Conservation (phyloP, 2,329 filamentous ascomycete species). For the Karstenula rhodostoma region DNA sequence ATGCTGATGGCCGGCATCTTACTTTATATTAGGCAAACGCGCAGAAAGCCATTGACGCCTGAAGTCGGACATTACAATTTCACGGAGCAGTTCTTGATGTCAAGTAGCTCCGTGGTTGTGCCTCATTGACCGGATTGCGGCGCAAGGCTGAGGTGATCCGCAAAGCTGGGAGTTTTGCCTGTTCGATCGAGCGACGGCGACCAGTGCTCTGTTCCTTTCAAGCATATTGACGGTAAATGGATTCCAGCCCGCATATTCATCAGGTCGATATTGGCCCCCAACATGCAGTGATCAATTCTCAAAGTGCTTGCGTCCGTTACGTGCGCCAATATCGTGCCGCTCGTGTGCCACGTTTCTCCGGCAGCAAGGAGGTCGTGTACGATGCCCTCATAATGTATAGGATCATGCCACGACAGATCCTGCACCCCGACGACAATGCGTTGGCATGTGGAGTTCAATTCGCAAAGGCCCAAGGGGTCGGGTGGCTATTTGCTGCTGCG, state of each 20-base stretch:
- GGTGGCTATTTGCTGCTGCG: neutral
- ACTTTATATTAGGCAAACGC: conserved; percentile 1
- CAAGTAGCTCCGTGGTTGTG: neutral
- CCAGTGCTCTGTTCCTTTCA: neutral
- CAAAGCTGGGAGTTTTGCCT: neutral
- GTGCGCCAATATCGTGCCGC: conserved; percentile 7
- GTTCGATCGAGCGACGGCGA: neutral
- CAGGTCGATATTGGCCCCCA: conserved; percentile 6
- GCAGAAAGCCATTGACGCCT: neutral
- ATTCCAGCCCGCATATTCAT: neutral
- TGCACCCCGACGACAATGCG: neutral
- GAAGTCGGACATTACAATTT: neutral
- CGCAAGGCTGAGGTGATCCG: conserved; percentile 1
- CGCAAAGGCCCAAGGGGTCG: neutral
- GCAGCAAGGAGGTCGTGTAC: conserved; percentile 3
- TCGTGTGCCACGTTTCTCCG: conserved; percentile 10
- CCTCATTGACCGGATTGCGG: conserved; percentile 8
- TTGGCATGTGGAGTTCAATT: neutral
- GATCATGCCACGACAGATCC: conserved; percentile 2
- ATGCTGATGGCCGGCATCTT: neutral
- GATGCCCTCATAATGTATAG: neutral
- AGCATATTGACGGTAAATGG: neutral
- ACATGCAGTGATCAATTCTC: neutral
- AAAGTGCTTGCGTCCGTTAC: neutral
- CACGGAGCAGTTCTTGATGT: neutral